A percentile compares a stretch with the other conserved stretches of the same genome.
These are phyloP conservation scores for Aspergillus puulaauensis DNA, from an alignment of 2,329 filamentous ascomycete genomes.

Conservation along the genomic window DNA sequence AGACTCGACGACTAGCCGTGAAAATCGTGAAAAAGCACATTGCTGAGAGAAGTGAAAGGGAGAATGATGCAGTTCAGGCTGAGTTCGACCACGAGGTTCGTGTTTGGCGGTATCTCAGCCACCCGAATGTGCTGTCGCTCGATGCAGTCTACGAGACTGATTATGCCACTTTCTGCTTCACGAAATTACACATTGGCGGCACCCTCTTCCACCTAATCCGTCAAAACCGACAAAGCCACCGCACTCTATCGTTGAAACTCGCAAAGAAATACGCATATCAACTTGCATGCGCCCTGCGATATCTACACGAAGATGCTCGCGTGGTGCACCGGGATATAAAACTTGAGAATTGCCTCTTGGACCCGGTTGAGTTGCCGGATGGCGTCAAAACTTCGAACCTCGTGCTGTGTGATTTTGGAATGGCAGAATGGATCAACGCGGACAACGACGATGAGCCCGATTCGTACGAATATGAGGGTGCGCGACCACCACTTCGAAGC, in stretches of 20 bases:
- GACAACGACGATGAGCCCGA: constrained; percentile 54
- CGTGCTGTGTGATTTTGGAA: constrained; percentile 67
- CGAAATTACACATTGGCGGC: constrained; percentile 62
- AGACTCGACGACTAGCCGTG: constrained; percentile 57
- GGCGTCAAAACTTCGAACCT: constrained; percentile 55
- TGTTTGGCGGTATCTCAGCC: constrained; percentile 65
- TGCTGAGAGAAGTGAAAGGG: constrained; percentile 54
- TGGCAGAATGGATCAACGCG: constrained; percentile 64
- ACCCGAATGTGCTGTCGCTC: constrained; percentile 62
- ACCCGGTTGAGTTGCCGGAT: constrained; percentile 51
- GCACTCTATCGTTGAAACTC: constrained; percentile 50
- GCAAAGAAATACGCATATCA: constrained; percentile 63
- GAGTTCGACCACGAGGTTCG: constrained; percentile 69
- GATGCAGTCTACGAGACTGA: constrained; percentile 66
- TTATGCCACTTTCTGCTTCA: constrained; percentile 69
- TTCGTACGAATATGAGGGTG: constrained; percentile 47
- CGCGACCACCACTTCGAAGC: constrained; percentile 49
- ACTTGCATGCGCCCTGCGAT: constrained; percentile 63
- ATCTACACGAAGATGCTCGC: constrained; percentile 66
- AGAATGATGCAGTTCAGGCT: constrained; percentile 65
- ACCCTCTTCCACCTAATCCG: constrained; percentile 64
- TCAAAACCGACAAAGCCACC: constrained; percentile 45
- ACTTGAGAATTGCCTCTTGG: constrained; percentile 66
- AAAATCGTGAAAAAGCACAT: constrained; percentile 66
- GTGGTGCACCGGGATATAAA: constrained; percentile 69